phyloP scores from a whole-genome alignment of 257 asterid genomes.

The Solanum clarkiae region DNA sequence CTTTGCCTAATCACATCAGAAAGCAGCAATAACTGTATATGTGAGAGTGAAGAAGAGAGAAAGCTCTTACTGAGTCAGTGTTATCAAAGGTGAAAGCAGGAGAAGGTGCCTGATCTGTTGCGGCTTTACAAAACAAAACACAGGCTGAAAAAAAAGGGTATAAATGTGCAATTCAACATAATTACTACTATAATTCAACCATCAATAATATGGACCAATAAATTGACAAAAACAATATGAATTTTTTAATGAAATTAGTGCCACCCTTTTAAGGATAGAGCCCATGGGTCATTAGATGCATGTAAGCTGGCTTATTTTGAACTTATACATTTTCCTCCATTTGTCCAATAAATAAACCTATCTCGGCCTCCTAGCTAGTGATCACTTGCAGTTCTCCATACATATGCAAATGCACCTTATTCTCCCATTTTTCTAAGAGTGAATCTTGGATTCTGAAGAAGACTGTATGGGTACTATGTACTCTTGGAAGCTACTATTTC shows the following conservation, averaged over 20 bases:
- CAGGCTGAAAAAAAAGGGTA: not conserved
- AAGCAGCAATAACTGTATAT: not conserved
- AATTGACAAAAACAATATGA: not conserved
- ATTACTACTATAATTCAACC: not conserved
- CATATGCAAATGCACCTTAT: not conserved
- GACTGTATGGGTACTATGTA: not conserved
- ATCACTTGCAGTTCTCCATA: not conserved
- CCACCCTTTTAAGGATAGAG: not conserved
- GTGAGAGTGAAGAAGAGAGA: not conserved
- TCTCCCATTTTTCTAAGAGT: not conserved
- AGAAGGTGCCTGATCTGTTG: not conserved
- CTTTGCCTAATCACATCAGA: not conserved
- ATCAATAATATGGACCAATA: not conserved
- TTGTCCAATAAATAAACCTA: not conserved
- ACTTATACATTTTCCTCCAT: not conserved
- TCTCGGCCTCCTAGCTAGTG: not conserved
- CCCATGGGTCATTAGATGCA: not conserved
- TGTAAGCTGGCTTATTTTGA: not conserved
- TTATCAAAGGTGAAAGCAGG: not conserved
- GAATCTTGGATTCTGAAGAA: not conserved
- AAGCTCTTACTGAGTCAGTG: not conserved
- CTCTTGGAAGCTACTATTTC: not conserved
- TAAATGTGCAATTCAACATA: not conserved
- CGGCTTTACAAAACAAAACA: not conserved
- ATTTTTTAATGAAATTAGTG: not conserved